Percentiles rank a stretch among this genome's conserved stretches.
These are phyloP conservation scores for Powellomyces hirtus DNA, from an alignment of 192 early-diverging fungal species.

Conservation along the genomic window DNA sequence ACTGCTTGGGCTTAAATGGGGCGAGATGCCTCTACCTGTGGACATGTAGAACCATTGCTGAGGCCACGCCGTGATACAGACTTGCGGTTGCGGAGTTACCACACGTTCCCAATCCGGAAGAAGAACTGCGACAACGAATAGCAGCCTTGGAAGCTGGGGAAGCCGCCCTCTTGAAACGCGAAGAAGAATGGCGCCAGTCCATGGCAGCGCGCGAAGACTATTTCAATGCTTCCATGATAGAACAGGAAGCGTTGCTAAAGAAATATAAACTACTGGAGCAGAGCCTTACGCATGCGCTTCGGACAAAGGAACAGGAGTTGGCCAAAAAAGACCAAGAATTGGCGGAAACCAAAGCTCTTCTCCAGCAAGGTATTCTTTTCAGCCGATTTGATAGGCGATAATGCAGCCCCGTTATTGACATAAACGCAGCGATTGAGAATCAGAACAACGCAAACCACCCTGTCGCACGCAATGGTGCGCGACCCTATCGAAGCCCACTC, in stretches of 20 bases:
- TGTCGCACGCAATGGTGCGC: neutral
- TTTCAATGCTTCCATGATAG: neutral
- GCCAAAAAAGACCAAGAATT: neutral
- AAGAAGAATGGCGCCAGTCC: conserved; percentile 1
- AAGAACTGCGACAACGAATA: neutral
- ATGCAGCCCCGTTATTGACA: too few relatives aligned
- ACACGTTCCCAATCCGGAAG: neutral
- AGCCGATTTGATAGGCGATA: too few relatives aligned
- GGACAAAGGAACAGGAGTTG: conserved; percentile 2
- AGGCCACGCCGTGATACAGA: neutral
- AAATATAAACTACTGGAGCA: neutral
- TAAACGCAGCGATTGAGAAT: neutral
- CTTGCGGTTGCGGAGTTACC: neutral
- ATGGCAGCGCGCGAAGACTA: conserved; percentile 9
- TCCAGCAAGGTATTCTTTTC: conserved; percentile 19
- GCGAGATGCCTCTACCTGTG: too few relatives aligned
- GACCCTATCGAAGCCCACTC: neutral
- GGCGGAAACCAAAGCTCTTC: neutral
- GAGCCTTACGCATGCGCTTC: neutral
- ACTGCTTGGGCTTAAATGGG: neutral
- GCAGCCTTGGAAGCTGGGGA: neutral
- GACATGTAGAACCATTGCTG: too few relatives aligned
- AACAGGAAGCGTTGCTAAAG: neutral
- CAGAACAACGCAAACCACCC: neutral
- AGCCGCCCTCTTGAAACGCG: neutral